Conservation (phyloP, 73 alveolate genomes). For the Paraurostyla sp. region DNA sequence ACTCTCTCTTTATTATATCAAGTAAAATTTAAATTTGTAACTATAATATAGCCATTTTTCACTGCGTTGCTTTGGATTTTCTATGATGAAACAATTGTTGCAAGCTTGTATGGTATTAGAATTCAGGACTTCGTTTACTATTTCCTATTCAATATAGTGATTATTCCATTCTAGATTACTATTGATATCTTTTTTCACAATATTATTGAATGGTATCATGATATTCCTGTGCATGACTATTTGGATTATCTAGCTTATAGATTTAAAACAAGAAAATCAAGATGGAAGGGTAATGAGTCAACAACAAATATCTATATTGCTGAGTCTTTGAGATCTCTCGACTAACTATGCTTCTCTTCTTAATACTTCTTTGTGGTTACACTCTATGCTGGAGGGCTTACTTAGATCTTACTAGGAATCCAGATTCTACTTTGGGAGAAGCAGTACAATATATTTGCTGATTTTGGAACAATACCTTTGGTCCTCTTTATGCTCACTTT, state of each 20-base stretch:
- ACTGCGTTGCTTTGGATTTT: conserved; percentile 81
- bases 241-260: conserved; percentile 83
- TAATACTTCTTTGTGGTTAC: conserved; percentile 87
- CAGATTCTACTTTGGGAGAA: conserved; percentile 75
- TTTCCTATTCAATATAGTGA: conserved; percentile 84
- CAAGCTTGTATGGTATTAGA: conserved; percentile 82
- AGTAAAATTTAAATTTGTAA: conserved; percentile 1
- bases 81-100: conserved; percentile 86
- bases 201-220: conserved; percentile 80
- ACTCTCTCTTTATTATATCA: conserved; percentile 56
- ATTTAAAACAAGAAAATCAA: conserved; percentile 79
- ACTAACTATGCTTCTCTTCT: conserved; percentile 89
- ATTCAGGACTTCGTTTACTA: conserved; percentile 81
- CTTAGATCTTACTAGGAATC: conserved; percentile 79
- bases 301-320: conserved; percentile 74
- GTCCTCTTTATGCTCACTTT: conserved; percentile 63
- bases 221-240: conserved; percentile 88
- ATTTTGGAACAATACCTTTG: conserved; percentile 81
- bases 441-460: conserved; percentile 87
- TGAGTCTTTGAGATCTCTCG: conserved; percentile 68
- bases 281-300: conserved; percentile 89
- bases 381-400: conserved; percentile 82
- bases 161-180: conserved; percentile 84
- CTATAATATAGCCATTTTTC: conserved; percentile 73
- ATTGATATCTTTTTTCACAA: conserved; percentile 89